phyloP scores from a whole-genome alignment of 768 basidiomycete genomes.

The Tylopilus cervinicoccineus region DNA sequence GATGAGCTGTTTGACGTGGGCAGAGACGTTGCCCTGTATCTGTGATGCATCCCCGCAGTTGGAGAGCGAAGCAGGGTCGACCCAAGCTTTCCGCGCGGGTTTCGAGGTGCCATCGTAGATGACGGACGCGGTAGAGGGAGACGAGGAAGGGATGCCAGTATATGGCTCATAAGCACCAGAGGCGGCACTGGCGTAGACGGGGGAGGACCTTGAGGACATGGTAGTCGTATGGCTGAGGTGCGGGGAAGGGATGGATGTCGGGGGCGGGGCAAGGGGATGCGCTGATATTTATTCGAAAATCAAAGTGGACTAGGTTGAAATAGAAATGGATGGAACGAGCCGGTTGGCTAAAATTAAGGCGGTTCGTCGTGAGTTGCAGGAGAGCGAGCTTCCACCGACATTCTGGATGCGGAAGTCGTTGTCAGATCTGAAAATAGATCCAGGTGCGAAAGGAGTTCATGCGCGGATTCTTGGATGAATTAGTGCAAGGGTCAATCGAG shows the following conservation, averaged over 20 bases:
- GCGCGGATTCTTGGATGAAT: slow-evolving; percentile 7
- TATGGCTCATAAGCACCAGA: slow-evolving; percentile 28
- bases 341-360: slow-evolving; percentile 28
- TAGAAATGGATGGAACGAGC: slow-evolving; percentile 16
- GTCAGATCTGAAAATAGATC: slow-evolving; percentile 20
- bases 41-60: slow-evolving; percentile 51
- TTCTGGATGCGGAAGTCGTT: slow-evolving; percentile 27
- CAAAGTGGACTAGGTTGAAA: slow-evolving; percentile 8
- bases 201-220: slow-evolving; percentile 27
- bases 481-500: background rate
- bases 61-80: slow-evolving; percentile 62
- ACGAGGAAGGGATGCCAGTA: slow-evolving; percentile 12
- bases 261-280: slow-evolving; percentile 1
- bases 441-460: slow-evolving; percentile 12
- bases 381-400: slow-evolving; percentile 11
- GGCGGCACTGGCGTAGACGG: slow-evolving; percentile 27
- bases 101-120: slow-evolving; percentile 21
- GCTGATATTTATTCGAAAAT: slow-evolving; percentile 29
- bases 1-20: slow-evolving; percentile 61
- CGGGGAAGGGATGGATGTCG: slow-evolving; percentile 2
- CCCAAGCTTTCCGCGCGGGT: slow-evolving; percentile 44
- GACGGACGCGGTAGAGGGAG: slow-evolving; percentile 26
- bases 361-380: slow-evolving; percentile 24
- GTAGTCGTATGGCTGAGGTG: background rate
- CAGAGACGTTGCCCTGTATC: slow-evolving; percentile 61